phyloP scores from a whole-genome alignment of 441 rosid species.

The Gossypium schwendimanii region DNA sequence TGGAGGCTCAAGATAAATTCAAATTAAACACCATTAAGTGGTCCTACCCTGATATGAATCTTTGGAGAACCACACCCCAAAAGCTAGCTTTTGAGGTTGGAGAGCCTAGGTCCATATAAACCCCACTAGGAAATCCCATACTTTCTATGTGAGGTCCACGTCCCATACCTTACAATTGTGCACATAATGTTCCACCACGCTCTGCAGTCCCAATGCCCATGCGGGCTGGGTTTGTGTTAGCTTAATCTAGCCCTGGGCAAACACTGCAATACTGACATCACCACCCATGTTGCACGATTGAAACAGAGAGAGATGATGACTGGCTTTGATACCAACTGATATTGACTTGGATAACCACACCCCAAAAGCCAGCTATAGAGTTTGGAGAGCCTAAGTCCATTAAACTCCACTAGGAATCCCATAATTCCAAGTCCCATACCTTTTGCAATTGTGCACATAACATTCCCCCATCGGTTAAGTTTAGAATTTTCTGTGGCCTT shows the following conservation, averaged over 20 bases:
- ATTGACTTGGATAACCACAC: background rate
- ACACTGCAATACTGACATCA: background rate
- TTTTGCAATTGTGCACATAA: background rate
- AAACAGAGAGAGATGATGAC: conserved; percentile 18
- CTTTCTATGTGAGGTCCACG: background rate
- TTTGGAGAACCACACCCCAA: background rate
- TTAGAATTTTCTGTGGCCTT: background rate
- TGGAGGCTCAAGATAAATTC: background rate
- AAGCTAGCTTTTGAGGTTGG: background rate
- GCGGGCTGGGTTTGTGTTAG: background rate
- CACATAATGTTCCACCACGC: background rate
- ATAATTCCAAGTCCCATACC: background rate
- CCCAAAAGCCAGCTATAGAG: background rate
- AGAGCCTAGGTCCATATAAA: background rate
- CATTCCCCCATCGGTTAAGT: background rate
- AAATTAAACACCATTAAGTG: background rate
- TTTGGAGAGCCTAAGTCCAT: background rate
- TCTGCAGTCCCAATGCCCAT: background rate
- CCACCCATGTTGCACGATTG: conserved; percentile 10
- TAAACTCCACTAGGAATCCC: background rate
- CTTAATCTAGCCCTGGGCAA: background rate
- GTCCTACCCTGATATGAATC: background rate
- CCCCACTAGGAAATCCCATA: background rate
- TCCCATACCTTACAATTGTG: background rate
- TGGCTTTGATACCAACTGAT: background rate